Evolutionary conservation across 1,284 basidiomycete species (phyloP).

Genomic region (Fomitopsis schrenkii): DNA sequence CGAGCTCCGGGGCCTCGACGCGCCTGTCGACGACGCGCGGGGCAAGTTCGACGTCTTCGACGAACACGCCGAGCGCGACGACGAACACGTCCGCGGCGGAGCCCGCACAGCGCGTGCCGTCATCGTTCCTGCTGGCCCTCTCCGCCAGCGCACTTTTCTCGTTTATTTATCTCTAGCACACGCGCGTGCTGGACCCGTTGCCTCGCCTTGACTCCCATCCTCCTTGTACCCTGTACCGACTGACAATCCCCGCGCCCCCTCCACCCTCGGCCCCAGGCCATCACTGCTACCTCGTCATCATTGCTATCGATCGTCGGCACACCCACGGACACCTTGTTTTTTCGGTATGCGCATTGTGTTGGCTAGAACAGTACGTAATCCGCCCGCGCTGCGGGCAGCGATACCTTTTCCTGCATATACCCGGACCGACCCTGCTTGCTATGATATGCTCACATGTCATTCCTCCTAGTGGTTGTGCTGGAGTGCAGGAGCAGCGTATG

Average conservation of each 20-base stretch:
- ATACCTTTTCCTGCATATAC: neutral
- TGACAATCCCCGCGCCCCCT: neutral
- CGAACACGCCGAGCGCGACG: neutral
- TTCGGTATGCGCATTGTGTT: neutral
- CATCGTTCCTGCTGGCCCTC: neutral
- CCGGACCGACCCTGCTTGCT: neutral
- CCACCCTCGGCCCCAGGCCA: neutral
- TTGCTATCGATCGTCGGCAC: neutral
- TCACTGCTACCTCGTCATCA: neutral
- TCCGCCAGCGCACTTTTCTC: neutral
- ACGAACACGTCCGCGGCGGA: neutral
- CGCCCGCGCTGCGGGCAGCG: neutral
- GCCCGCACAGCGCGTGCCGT: neutral
- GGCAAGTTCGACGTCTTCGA: neutral
- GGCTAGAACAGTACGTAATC: neutral
- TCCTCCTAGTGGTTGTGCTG: neutral
- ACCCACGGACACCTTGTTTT: neutral
- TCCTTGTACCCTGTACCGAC: neutral
- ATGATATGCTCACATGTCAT: neutral
- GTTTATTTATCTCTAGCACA: neutral
- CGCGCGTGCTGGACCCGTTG: neutral
- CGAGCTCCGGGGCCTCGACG: neutral
- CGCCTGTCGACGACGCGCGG: neutral
- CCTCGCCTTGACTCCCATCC: neutral
- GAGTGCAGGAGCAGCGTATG: too few species aligned